Percentiles rank a stretch among this genome's conserved stretches.
Evolutionary conservation across 257 asterid species (phyloP).

Genomic region (Apocynum venetum): DNA sequence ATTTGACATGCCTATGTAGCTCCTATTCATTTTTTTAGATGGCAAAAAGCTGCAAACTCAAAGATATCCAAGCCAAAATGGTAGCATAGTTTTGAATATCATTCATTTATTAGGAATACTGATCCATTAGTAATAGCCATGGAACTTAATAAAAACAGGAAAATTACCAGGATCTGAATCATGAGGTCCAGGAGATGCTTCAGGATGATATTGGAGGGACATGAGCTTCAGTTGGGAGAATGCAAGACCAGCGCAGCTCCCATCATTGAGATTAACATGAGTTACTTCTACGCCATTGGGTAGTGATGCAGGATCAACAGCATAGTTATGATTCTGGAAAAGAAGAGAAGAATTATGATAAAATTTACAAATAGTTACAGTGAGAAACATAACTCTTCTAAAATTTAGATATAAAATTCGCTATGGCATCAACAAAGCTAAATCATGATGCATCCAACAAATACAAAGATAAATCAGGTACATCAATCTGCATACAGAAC

Average conservation of each 20-base stretch:
- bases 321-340: slow-evolving; percentile 91
- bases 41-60: no score
- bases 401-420: not conserved
- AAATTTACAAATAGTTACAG: not conserved
- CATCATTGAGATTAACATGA: slow-evolving; percentile 87
- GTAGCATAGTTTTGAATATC: no score
- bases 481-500: not conserved
- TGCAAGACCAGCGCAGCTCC: slow-evolving; percentile 96
- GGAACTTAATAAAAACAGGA: slow-evolving; percentile 5
- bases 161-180: slow-evolving; percentile 40
- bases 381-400: not conserved
- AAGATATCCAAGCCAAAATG: no score
- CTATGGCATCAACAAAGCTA: not conserved
- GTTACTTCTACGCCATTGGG: slow-evolving; percentile 83
- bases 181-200: slow-evolving; percentile 96
- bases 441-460: slow-evolving; percentile 2
- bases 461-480: not conserved
- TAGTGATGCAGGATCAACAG: slow-evolving; percentile 80
- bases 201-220: slow-evolving; percentile 95
- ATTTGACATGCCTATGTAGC: no score
- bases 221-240: slow-evolving; percentile 65
- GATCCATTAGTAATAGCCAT: not conserved
- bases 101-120: not conserved
- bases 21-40: no score
- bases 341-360: not conserved